These are phyloP conservation scores for Ustilaginoidea virens DNA, from an alignment of 2,329 filamentous ascomycete species.

Conservation along the genomic window DNA sequence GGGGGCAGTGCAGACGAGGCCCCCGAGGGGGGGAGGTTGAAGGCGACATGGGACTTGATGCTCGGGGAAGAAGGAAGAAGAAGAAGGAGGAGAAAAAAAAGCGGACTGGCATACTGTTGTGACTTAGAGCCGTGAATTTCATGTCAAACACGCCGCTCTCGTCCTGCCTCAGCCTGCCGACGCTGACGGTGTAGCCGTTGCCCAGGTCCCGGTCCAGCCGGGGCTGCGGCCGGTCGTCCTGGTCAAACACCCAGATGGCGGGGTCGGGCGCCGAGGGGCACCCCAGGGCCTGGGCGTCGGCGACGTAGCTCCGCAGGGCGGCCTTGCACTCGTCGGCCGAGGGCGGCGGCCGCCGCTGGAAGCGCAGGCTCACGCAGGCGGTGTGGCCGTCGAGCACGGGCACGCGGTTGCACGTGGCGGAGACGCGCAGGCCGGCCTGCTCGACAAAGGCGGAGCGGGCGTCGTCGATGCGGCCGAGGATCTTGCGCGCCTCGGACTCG, in stretches of 20 bases:
- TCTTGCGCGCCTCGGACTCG: conserved; percentile 89
- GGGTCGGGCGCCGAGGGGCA: conserved; percentile 74
- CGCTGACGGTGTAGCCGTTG: conserved; percentile 77
- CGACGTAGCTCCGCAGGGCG: conserved; percentile 66
- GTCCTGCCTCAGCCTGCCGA: conserved; percentile 75
- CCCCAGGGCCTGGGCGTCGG: conserved; percentile 67
- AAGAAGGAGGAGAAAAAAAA: neutral
- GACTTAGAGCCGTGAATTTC: conserved; percentile 86
- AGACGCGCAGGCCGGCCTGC: conserved; percentile 59
- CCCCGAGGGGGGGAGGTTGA: neutral
- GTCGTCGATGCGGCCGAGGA: conserved; percentile 60
- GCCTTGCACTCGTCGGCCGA: conserved; percentile 60
- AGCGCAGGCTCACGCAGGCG: conserved; percentile 79
- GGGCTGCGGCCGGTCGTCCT: conserved; percentile 81
- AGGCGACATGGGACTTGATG: neutral
- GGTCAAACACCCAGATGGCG: conserved; percentile 79
- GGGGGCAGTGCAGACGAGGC: no score
- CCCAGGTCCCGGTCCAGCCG: conserved; percentile 76
- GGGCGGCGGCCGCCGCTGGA: conserved; percentile 60
- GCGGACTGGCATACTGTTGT: conserved; percentile 42
- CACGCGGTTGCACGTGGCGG: conserved; percentile 83
- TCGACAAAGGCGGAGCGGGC: conserved; percentile 62
- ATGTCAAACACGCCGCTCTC: conserved; percentile 84
- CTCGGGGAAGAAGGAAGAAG: neutral
- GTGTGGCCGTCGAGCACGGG: conserved; percentile 92